A percentile compares a stretch with the other conserved stretches of the same genome.
phyloP scores from a whole-genome alignment of 495 filamentous ascomycete genomes.

The Neurospora sp. region DNA sequence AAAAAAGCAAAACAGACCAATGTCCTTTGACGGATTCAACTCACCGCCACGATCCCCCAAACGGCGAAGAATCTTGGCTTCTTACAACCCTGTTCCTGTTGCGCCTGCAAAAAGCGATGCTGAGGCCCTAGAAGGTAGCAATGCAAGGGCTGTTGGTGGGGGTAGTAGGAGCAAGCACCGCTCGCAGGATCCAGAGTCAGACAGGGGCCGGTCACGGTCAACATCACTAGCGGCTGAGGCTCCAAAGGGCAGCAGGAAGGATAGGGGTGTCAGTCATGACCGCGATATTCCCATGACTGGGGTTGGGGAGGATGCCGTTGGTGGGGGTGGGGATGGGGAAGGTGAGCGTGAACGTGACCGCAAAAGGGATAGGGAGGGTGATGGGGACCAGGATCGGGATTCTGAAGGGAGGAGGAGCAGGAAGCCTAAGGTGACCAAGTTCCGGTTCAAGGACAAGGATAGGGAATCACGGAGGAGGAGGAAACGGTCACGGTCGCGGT shows the following conservation, averaged over 20 bases:
- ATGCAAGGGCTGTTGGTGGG: not conserved
- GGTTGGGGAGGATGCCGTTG: not conserved
- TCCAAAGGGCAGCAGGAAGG: not conserved
- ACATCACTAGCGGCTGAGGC: not conserved
- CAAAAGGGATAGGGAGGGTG: not conserved
- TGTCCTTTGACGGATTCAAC: conserved; percentile 15
- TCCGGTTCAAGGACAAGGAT: conserved; percentile 48
- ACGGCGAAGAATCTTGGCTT: conserved; percentile 35
- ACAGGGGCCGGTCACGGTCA: not conserved
- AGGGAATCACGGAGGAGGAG: not conserved
- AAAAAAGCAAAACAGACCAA: not conserved
- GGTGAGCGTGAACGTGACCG: conserved; percentile 2
- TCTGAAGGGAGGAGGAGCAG: not conserved
- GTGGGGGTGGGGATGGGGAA: conserved; percentile 7
- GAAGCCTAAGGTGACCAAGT: conserved; percentile 31
- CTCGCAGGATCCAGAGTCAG: not conserved
- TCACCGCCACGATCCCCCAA: conserved; percentile 28
- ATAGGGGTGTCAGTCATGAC: not conserved
- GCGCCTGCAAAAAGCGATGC: not conserved
- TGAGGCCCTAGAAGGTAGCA: not conserved
- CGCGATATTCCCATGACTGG: not conserved
- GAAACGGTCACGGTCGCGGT: conserved; percentile 6
- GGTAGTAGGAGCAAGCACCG: not conserved
- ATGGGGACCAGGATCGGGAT: not conserved
- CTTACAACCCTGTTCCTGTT: conserved; percentile 26